Conservation (phyloP, 192 early-diverging fungal species). For the Coemansia asiatica region DNA sequence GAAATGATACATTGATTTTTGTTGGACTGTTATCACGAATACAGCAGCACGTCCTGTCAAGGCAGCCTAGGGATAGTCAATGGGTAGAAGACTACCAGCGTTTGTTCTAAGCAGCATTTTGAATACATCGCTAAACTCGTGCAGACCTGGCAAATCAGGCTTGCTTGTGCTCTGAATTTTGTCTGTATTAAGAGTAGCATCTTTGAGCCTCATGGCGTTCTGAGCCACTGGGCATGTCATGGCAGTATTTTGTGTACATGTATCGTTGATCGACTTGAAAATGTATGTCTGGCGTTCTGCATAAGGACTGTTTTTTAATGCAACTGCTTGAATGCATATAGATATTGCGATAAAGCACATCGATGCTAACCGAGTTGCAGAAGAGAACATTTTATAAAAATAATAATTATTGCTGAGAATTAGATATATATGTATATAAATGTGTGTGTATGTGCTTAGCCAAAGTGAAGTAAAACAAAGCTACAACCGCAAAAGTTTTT, state of each 20-base stretch:
- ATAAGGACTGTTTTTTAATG: neutral
- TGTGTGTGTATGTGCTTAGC: no score
- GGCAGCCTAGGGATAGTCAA: conserved; percentile 23
- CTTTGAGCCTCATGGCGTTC: neutral
- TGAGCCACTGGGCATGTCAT: conserved; percentile 24
- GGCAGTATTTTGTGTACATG: neutral
- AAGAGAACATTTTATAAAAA: neutral
- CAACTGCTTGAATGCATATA: neutral
- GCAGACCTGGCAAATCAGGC: neutral
- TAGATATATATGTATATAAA: no score
- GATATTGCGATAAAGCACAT: neutral
- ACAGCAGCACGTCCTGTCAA: no score
- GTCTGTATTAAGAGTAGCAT: neutral
- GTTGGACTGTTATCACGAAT: no score
- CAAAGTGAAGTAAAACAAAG: no score
- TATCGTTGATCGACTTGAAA: neutral
- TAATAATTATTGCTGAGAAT: no score
- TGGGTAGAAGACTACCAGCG: conserved; percentile 35
- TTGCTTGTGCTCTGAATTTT: neutral
- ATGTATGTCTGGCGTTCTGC: neutral
- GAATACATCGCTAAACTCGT: neutral
- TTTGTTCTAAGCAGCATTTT: conserved; percentile 29
- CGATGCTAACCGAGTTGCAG: neutral
- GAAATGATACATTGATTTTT: no score
- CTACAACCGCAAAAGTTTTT: no score